Percentiles rank a stretch among this genome's conserved stretches.
Conservation (phyloP, 2,329 filamentous ascomycete species). For the Dendryphion nanum region DNA sequence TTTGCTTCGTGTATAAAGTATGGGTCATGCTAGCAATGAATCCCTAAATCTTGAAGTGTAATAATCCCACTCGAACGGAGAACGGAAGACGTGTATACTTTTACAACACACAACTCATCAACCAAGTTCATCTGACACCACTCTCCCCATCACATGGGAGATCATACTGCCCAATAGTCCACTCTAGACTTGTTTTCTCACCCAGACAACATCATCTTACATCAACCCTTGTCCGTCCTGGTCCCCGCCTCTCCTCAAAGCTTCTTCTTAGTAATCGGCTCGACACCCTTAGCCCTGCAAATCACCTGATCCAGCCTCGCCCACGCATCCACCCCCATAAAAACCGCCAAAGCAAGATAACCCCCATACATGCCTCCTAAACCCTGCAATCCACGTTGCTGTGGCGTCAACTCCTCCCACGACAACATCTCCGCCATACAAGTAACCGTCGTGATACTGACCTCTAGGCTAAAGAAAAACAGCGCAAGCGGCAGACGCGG, state of each 20-base stretch:
- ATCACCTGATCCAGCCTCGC: constrained; percentile 29
- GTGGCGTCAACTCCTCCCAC: constrained; percentile 43
- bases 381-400: constrained; percentile 26
- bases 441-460: constrained; percentile 60
- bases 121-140: too few species aligned
- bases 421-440: constrained; percentile 61
- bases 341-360: constrained; percentile 33
- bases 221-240: too few species aligned
- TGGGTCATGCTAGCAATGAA: too few species aligned
- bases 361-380: constrained; percentile 40
- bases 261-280: constrained; percentile 30
- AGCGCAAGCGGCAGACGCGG: constrained; percentile 59
- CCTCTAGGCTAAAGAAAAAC: constrained; percentile 59
- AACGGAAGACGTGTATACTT: too few species aligned
- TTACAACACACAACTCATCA: too few species aligned
- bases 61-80: too few species aligned
- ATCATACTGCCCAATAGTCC: too few species aligned
- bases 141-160: too few species aligned
- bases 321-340: constrained; percentile 38
- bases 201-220: too few species aligned
- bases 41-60: too few species aligned
- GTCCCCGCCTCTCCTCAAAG: constrained; percentile 18
- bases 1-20: too few species aligned
- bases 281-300: constrained; percentile 19
- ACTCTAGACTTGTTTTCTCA: too few species aligned